Evolutionary conservation across 2,329 filamentous ascomycete species (phyloP).

Genomic region (Hypocrella siamensis): DNA sequence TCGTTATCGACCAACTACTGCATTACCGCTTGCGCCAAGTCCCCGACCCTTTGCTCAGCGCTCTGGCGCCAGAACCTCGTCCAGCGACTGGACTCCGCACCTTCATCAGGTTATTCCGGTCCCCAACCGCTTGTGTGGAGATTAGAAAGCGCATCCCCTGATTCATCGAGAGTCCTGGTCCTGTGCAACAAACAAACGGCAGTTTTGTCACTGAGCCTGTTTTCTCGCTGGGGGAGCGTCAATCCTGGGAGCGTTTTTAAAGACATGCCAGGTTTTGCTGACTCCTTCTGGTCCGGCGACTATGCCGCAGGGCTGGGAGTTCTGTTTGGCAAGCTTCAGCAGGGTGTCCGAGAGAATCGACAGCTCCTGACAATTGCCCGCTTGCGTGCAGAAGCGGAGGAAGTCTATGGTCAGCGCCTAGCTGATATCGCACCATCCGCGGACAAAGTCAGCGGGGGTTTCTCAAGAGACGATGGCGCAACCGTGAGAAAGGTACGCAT

Average conservation of each 20-base stretch:
- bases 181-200: too few relatives aligned
- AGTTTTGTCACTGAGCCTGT: neutral
- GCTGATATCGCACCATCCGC: slow-evolving; percentile 68
- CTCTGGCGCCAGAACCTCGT: too few relatives aligned
- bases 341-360: slow-evolving; percentile 88
- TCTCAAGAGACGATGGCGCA: slow-evolving; percentile 82
- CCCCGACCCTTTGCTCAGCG: too few relatives aligned
- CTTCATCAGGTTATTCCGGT: too few relatives aligned
- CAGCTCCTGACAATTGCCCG: slow-evolving; percentile 84
- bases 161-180: too few relatives aligned
- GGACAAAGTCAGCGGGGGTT: slow-evolving; percentile 71
- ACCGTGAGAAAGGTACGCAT: slow-evolving; percentile 72
- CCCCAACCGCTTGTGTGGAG: too few relatives aligned
- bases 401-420: slow-evolving; percentile 68
- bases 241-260: neutral
- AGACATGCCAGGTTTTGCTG: slow-evolving; percentile 71
- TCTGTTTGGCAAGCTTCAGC: slow-evolving; percentile 90
- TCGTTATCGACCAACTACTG: too few relatives aligned
- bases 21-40: too few relatives aligned
- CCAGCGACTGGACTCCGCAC: too few relatives aligned
- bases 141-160: too few relatives aligned
- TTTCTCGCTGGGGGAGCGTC: neutral
- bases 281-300: slow-evolving; percentile 96
- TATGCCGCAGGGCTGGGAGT: slow-evolving; percentile 94
- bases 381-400: slow-evolving; percentile 91